These are phyloP conservation scores for Yamadazyma jaroonii DNA, from an alignment of 1,139 yeast genomes.

Conservation along the genomic window DNA sequence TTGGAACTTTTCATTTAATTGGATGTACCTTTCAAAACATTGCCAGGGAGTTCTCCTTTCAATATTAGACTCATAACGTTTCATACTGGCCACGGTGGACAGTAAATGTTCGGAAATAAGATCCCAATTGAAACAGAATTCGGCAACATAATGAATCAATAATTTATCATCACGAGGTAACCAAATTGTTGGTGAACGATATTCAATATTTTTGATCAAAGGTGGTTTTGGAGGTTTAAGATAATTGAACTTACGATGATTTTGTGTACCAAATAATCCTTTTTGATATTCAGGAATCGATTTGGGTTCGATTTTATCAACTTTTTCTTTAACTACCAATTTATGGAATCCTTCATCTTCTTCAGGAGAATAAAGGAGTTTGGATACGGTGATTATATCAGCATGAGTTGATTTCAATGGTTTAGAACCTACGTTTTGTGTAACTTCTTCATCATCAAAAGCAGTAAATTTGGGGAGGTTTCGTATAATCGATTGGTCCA, in stretches of 20 bases:
- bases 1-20: conserved; percentile 83
- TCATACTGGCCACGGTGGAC: conserved; percentile 51
- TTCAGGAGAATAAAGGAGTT: conserved; percentile 59
- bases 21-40: conserved; percentile 94
- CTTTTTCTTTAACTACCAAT: conserved; percentile 50
- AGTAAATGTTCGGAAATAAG: conserved; percentile 76
- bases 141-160: conserved; percentile 77
- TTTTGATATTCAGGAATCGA: conserved; percentile 46
- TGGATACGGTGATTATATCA: conserved; percentile 44
- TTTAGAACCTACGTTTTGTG: conserved; percentile 14
- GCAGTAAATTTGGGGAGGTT: conserved; percentile 56
- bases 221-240: conserved; percentile 91
- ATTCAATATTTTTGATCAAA: conserved; percentile 68
- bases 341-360: conserved; percentile 65
- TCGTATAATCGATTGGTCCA: conserved; percentile 54
- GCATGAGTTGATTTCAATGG: conserved; percentile 22
- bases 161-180: conserved; percentile 87
- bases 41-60: conserved; percentile 99
- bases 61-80: conserved; percentile 76
- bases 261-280: conserved; percentile 57
- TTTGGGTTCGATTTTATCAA: conserved; percentile 12
- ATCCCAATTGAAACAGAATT: conserved; percentile 91
- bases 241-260: conserved; percentile 58
- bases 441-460: conserved; percentile 32
- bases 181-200: conserved; percentile 92